Evolutionary conservation across 129 eudicot species (phyloP).

Genomic region (Glebionis coronaria): DNA sequence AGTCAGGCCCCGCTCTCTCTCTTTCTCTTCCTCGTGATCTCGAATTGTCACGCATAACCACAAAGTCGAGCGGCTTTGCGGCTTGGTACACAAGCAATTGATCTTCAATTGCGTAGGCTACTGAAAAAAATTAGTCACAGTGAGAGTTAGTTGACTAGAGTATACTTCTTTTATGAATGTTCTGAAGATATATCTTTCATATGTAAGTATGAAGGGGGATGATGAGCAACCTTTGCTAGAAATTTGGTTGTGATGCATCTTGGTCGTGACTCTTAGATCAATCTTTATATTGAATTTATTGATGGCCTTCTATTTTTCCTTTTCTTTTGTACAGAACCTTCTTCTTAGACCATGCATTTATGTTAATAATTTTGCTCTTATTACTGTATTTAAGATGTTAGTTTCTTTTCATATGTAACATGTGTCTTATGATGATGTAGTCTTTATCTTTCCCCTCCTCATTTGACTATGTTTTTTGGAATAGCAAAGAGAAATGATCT

Average conservation of each 20-base stretch:
- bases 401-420: not conserved
- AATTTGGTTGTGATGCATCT: slow-evolving; percentile 4
- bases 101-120: not conserved
- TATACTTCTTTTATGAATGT: not conserved
- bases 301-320: not conserved
- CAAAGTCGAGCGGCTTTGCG: no score
- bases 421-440: not conserved
- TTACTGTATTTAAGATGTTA: not conserved
- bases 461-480: not conserved
- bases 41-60: no score
- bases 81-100: no score
- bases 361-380: no score
- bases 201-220: not conserved
- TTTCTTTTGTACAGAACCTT: not conserved
- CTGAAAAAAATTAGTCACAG: not conserved
- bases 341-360: no score
- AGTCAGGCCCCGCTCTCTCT: no score
- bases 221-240: not conserved
- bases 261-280: not conserved
- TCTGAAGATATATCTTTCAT: not conserved
- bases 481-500: not conserved
- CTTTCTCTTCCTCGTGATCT: no score
- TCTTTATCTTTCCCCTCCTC: not conserved
- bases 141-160: not conserved
- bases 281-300: not conserved